A percentile compares a stretch with the other conserved stretches of the same genome.
Evolutionary conservation across 306 rosid species (phyloP).

Genomic region (Geum urbanum): DNA sequence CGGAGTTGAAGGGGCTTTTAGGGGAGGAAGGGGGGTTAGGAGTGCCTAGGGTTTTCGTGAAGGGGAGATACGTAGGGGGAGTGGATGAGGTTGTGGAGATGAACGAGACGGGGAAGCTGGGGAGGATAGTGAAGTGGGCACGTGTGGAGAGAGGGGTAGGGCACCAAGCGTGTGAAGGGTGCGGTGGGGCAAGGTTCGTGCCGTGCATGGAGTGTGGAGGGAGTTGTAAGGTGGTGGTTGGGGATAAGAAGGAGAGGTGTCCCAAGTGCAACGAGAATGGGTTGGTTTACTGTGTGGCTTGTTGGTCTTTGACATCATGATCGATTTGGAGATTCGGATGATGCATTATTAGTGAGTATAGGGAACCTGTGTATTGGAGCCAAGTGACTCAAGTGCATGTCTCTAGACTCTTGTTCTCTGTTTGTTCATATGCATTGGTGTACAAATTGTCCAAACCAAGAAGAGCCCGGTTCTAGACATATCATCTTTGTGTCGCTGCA

Average conservation of each 20-base stretch:
- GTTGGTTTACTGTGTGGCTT: constrained; percentile 58
- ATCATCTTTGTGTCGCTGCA: too few species aligned
- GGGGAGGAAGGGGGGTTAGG: constrained; percentile 27
- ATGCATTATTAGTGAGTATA: too few species aligned
- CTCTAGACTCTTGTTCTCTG: too few species aligned
- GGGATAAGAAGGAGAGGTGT: constrained; percentile 44
- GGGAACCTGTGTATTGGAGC: too few species aligned
- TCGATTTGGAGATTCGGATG: background rate
- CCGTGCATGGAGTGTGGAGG: constrained; percentile 87
- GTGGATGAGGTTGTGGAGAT: constrained; percentile 50
- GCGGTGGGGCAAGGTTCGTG: constrained; percentile 80
- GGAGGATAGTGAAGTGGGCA: constrained; percentile 45
- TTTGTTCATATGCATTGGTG: too few species aligned
- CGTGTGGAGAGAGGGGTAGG: constrained; percentile 69
- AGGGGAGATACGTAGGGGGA: constrained; percentile 84
- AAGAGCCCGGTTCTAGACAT: too few species aligned
- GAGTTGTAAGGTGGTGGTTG: constrained; percentile 54
- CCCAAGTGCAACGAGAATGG: constrained; percentile 77
- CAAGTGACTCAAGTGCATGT: too few species aligned
- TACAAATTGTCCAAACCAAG: too few species aligned
- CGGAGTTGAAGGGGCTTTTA: constrained; percentile 52
- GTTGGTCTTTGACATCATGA: constrained; percentile 22
- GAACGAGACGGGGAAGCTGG: constrained; percentile 60
- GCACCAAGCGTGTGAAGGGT: constrained; percentile 55
- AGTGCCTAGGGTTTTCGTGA: constrained; percentile 71